Percentiles rank a stretch among this genome's conserved stretches.
phyloP scores from a whole-genome alignment of 2,329 filamentous ascomycete species.

The Cephalotrichum gorgonifer region DNA sequence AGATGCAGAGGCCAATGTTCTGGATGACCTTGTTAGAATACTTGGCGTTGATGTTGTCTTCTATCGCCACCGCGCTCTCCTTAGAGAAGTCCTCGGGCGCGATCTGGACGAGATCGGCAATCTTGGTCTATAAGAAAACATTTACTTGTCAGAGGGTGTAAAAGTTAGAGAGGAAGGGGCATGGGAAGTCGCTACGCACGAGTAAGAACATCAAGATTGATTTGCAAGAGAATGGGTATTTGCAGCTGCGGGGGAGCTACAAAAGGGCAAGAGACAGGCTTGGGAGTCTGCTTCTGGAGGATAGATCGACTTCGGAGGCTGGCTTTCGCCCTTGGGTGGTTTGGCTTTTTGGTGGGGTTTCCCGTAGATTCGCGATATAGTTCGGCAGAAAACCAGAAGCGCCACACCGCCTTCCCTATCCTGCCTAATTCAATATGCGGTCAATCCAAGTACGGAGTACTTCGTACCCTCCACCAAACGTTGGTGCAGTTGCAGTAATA shows the following conservation, averaged over 20 bases:
- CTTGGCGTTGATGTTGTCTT: conserved; percentile 95
- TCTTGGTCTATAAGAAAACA: conserved; percentile 57
- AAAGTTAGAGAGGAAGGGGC: background rate
- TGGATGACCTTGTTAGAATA: conserved; percentile 95
- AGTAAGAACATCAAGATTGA: conserved; percentile 37
- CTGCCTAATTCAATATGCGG: background rate
- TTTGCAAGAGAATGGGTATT: background rate
- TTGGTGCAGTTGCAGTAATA: background rate
- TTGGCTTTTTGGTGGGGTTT: conserved; percentile 1
- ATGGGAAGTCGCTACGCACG: conserved; percentile 17
- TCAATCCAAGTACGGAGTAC: background rate
- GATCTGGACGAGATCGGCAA: conserved; percentile 92
- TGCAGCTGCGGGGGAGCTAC: background rate
- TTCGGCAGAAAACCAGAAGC: background rate
- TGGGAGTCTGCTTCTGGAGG: no score
- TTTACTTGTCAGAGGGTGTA: conserved; percentile 3
- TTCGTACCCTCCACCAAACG: background rate
- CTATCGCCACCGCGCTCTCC: conserved; percentile 71
- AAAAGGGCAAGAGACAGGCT: no score
- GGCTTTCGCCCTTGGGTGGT: no score
- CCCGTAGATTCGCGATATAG: no score
- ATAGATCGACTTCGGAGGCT: no score
- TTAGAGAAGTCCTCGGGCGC: conserved; percentile 80
- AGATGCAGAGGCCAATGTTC: conserved; percentile 87
- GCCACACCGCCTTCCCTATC: background rate